Evolutionary conservation across 192 early-diverging fungal species (phyloP).

Genomic region (Coemansia furcata): DNA sequence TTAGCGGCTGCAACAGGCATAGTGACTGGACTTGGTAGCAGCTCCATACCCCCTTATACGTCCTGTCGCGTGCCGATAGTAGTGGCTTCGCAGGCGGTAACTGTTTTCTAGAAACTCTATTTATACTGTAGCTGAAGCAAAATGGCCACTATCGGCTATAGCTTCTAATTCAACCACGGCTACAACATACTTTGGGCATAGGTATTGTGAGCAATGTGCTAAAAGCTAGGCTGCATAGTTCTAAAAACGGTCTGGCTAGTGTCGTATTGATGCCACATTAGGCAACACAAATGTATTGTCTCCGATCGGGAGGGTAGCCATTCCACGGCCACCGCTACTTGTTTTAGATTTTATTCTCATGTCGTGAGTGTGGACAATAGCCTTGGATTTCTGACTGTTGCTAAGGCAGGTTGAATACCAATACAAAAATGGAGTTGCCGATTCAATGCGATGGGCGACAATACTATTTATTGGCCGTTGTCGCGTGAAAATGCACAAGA

Average conservation of each 20-base stretch:
- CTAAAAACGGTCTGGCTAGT: background rate
- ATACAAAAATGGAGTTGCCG: background rate
- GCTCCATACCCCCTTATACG: background rate
- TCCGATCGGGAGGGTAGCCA: background rate
- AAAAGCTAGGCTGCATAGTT: background rate
- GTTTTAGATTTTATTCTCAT: background rate
- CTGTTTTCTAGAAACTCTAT: background rate
- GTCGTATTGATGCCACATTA: background rate
- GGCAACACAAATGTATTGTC: background rate
- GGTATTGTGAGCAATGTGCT: background rate
- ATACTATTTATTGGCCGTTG: background rate
- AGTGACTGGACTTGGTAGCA: background rate
- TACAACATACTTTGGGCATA: background rate
- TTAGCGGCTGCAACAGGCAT: background rate
- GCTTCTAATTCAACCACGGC: background rate
- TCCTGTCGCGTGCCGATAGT: background rate
- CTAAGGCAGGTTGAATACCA: background rate
- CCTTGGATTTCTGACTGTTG: background rate
- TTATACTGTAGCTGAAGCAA: background rate
- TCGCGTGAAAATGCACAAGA: background rate
- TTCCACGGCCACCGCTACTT: background rate
- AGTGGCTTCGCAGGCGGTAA: background rate
- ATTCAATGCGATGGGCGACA: background rate
- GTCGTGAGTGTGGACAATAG: background rate
- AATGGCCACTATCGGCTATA: background rate